A percentile compares a stretch with the other conserved stretches of the same genome.
Evolutionary conservation across 2,329 filamentous ascomycete genomes (phyloP).

Genomic region (Hypoxylon sp.): DNA sequence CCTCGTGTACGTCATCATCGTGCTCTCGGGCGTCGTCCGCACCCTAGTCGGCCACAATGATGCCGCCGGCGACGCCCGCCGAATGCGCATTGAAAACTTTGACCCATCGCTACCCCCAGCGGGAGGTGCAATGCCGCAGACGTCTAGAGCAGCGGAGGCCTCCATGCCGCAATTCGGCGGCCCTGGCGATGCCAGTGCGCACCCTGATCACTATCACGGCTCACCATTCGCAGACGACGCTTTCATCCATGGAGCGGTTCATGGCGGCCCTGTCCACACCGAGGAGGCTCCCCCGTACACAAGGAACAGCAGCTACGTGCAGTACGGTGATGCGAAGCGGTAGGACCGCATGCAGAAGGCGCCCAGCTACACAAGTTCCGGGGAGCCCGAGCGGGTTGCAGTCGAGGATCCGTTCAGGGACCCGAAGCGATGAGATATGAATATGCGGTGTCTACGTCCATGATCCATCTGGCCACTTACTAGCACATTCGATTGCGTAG

Average conservation of each 20-base stretch:
- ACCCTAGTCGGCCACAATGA: constrained; percentile 58
- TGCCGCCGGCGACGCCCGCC: constrained; percentile 30
- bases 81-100: constrained; percentile 41
- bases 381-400: constrained; percentile 2
- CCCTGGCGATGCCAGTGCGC: constrained; percentile 35
- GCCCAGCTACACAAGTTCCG: constrained; percentile 12
- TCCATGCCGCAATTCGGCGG: constrained; percentile 34
- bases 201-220: constrained; percentile 29
- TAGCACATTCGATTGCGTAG: background rate
- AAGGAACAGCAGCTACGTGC: constrained; percentile 45
- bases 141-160: constrained; percentile 2
- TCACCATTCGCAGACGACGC: constrained; percentile 37
- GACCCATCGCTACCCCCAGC: constrained; percentile 9
- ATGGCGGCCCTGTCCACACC: constrained; percentile 32
- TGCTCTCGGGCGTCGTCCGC: constrained; percentile 80
- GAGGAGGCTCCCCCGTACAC: constrained; percentile 43
- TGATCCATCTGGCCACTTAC: background rate
- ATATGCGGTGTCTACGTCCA: background rate
- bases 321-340: constrained; percentile 43
- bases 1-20: constrained; percentile 82
- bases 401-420: constrained; percentile 29
- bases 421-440: constrained; percentile 14
- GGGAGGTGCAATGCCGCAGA: background rate
- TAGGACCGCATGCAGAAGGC: constrained; percentile 23
- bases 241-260: constrained; percentile 34